phyloP scores from a whole-genome alignment of 441 rosid species.

The Arabidopsis lyrata region DNA sequence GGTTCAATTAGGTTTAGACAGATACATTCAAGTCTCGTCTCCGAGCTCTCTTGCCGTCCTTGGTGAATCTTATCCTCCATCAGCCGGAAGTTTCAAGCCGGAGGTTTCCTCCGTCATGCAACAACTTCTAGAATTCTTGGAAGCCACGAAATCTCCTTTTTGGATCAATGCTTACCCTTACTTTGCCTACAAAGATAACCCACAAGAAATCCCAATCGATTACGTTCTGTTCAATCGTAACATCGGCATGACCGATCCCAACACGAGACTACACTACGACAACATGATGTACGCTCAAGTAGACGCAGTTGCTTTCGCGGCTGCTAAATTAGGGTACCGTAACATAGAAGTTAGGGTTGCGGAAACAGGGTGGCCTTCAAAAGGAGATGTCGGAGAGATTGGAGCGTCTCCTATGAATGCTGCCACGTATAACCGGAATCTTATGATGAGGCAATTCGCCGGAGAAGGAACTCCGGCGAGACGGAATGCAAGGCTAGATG shows the following conservation, averaged over 20 bases:
- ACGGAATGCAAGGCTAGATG: constrained; percentile 58
- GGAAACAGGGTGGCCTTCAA: constrained; percentile 85
- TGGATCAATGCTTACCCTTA: constrained; percentile 84
- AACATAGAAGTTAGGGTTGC: constrained; percentile 70
- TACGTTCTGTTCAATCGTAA: constrained; percentile 70
- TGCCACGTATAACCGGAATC: constrained; percentile 60
- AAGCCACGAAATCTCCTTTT: constrained; percentile 56
- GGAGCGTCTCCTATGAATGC: constrained; percentile 68
- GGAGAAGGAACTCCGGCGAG: constrained; percentile 77
- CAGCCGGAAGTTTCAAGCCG: constrained; percentile 65
- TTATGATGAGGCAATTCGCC: constrained; percentile 61
- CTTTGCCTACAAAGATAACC: constrained; percentile 77
- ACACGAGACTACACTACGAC: constrained; percentile 68
- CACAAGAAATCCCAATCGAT: constrained; percentile 56
- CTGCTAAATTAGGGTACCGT: constrained; percentile 60
- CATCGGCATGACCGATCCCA: constrained; percentile 67
- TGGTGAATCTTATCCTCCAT: constrained; percentile 65
- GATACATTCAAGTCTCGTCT: constrained; percentile 63
- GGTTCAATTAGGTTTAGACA: constrained; percentile 62
- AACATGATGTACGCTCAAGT: constrained; percentile 79
- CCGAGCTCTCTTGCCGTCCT: constrained; percentile 63
- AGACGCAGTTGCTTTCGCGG: constrained; percentile 65
- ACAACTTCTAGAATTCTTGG: constrained; percentile 57
- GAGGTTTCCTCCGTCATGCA: constrained; percentile 55
- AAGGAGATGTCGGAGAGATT: constrained; percentile 61